Percentiles rank a stretch among this genome's conserved stretches.
phyloP scores from a whole-genome alignment of 371 early-diverging fungal genomes.

The Batrachochytrium dendrobatidis region DNA sequence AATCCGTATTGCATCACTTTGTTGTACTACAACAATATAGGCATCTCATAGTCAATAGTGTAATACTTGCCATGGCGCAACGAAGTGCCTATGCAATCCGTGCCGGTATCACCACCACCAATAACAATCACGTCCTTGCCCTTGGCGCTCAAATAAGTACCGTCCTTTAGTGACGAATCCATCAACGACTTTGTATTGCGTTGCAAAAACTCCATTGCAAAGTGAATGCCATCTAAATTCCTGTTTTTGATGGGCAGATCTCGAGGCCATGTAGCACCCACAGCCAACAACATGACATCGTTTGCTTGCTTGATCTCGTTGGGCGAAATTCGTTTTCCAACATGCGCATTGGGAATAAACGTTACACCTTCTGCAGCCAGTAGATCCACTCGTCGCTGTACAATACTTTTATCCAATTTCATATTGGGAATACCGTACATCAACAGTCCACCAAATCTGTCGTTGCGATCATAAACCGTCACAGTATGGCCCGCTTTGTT shows the following conservation, averaged over 20 bases:
- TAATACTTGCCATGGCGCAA: conserved; percentile 68
- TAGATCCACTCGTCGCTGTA: conserved; percentile 87
- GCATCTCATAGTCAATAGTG: no score
- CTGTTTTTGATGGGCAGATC: conserved; percentile 86
- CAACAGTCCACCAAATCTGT: conserved; percentile 91
- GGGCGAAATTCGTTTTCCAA: conserved; percentile 77
- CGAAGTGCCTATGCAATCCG: conserved; percentile 92
- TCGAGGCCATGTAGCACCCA: conserved; percentile 95
- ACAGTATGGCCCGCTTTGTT: conserved; percentile 92
- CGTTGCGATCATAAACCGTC: conserved; percentile 93
- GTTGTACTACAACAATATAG: not conserved
- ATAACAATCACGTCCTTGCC: conserved; percentile 93
- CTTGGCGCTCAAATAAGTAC: conserved; percentile 72
- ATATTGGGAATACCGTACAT: conserved; percentile 99
- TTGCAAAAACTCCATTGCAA: conserved; percentile 95
- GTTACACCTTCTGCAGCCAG: conserved; percentile 84
- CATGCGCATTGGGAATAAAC: conserved; percentile 76
- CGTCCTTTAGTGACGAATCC: conserved; percentile 65
- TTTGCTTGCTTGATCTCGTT: conserved; percentile 50
- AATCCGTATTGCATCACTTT: no score
- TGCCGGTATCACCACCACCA: conserved; percentile 97
- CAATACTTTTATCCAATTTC: conserved; percentile 94
- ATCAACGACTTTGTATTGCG: conserved; percentile 80
- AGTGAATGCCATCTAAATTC: conserved; percentile 82
- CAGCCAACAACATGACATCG: conserved; percentile 83